Base-by-base conservation (phyloP, 2,329 filamentous ascomycete species). In the Phyllosticta citribraziliensis region DNA sequence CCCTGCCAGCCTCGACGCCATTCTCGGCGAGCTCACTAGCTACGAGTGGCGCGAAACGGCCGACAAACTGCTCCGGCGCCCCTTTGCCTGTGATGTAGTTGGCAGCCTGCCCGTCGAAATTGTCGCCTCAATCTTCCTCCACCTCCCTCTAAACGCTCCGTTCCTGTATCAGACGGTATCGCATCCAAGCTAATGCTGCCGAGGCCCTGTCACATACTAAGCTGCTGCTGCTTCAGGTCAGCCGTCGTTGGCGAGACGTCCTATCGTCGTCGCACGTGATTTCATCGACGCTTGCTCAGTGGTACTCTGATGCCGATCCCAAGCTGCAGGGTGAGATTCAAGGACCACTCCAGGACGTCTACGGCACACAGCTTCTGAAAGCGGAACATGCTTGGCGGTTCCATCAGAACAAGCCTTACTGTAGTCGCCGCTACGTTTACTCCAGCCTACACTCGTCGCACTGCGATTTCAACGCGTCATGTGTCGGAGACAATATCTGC, bases 21-120 rank as follows among this genome's bases (percentile, higher is more conserved):
- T 74, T 12, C 52, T 68, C 33, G 10, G 61, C 19, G 62, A 70
- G 35, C 55, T 74, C 30, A 69, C 65, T 12, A 65, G 68, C 1
- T 64, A 69, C 63, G 72, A 74, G 63, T 72, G 69, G 70, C 65
- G 71, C 40, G 55, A 61, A 8, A 57, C 72, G 25, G 63, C 67
- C 10, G 56, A 61, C 33, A 50, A 64, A 9, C 66, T 66, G 58
- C 60, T 61, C 51, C 55, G 61, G 25, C 69, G 63, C 51, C 56
- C 66, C 47, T 73, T 74, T 63, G 64, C 67, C 11, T 63, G 60
- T 55, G 74, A 77, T 63, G 69, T 74, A 35, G 58, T 77, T 33
- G 67, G 65, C n/a, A 62, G 47, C 0, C 63, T 77, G 40, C 75
- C 75, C 5, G 17, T 72, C 14, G 75, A 78, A 66, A 65, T 78